These are phyloP conservation scores for Dioscorea zingiberensis DNA, from an alignment of 106 monocot species.

Conservation along the genomic window DNA sequence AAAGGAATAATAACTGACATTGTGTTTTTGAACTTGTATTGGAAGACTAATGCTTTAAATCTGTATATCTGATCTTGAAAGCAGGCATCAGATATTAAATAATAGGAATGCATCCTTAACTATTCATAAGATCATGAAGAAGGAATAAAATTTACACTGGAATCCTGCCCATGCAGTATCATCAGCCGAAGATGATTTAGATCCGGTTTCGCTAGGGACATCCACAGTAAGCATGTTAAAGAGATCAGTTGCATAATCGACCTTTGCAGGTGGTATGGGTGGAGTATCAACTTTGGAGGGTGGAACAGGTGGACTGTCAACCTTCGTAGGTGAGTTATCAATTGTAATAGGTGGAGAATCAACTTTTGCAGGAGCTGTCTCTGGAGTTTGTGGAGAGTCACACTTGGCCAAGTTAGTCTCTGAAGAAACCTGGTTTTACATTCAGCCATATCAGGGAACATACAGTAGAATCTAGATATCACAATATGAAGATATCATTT, in stretches of 20 bases:
- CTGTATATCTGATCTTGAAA: not conserved
- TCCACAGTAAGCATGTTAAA: constrained; percentile 50
- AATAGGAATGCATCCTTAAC: not conserved
- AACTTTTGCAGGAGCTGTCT: constrained; percentile 7
- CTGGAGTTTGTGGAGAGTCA: constrained; percentile 24
- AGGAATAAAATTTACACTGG: constrained; percentile 35
- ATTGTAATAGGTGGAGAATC: not conserved
- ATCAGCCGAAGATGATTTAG: constrained; percentile 26
- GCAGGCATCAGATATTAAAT: not conserved
- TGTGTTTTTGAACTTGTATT: not conserved
- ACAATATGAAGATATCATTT: not conserved
- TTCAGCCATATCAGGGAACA: not conserved
- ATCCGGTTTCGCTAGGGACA: constrained; percentile 18
- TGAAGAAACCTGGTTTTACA: constrained; percentile 32
- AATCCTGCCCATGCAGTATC: constrained; percentile 60
- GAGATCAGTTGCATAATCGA: constrained; percentile 35
- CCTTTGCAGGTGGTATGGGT: too few species aligned
- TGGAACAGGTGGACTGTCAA: constrained; percentile 5
- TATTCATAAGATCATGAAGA: not conserved
- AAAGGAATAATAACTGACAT: not conserved
- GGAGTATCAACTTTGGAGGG: constrained; percentile 52
- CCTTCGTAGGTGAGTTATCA: not conserved
- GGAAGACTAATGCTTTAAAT: not conserved
- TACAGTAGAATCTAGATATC: not conserved
- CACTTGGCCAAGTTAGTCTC: constrained; percentile 31